Evolutionary conservation across 352 stramenopile species (phyloP).

Genomic region (Discostella stelligera): DNA sequence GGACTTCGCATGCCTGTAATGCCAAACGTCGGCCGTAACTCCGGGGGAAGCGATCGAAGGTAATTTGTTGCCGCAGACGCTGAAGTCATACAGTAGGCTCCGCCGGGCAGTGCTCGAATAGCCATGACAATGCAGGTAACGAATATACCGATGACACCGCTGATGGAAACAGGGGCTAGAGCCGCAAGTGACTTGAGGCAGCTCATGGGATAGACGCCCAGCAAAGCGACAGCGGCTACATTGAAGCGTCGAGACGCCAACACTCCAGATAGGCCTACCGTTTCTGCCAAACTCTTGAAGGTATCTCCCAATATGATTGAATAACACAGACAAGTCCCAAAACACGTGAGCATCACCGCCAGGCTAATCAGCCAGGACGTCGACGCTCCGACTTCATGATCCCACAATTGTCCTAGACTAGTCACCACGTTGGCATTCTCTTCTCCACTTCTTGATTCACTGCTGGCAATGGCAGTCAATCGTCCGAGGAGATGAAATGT

Average conservation of each 20-base stretch:
- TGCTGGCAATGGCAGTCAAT: conserved; percentile 42
- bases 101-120: conserved; percentile 58
- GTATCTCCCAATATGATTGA: conserved; percentile 84
- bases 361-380: conserved; percentile 75
- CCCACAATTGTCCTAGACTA: conserved; percentile 82
- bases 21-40: conserved; percentile 53
- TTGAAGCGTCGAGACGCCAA: conserved; percentile 62
- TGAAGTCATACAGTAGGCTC: conserved; percentile 57
- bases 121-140: conserved; percentile 82
- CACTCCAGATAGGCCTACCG: conserved; percentile 38
- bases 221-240: conserved; percentile 72
- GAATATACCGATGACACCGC: conserved; percentile 75
- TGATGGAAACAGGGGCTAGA: conserved; percentile 78
- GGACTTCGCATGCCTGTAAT: conserved; percentile 46
- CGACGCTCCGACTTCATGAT: conserved; percentile 63
- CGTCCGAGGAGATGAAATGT: conserved; percentile 84
- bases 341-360: conserved; percentile 75
- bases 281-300: conserved; percentile 59
- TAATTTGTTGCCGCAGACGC: conserved; percentile 18
- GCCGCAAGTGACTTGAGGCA: conserved; percentile 78
- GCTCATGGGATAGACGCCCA: conserved; percentile 83
- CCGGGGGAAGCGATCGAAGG: conserved; percentile 27
- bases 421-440: conserved; percentile 52
- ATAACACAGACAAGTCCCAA: conserved; percentile 82
- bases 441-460: conserved; percentile 10